Evolutionary conservation across 2,329 filamentous ascomycete genomes (phyloP), one percentile per base, ranked within the genome.

Genomic region (Neurospora sp.): DNA sequence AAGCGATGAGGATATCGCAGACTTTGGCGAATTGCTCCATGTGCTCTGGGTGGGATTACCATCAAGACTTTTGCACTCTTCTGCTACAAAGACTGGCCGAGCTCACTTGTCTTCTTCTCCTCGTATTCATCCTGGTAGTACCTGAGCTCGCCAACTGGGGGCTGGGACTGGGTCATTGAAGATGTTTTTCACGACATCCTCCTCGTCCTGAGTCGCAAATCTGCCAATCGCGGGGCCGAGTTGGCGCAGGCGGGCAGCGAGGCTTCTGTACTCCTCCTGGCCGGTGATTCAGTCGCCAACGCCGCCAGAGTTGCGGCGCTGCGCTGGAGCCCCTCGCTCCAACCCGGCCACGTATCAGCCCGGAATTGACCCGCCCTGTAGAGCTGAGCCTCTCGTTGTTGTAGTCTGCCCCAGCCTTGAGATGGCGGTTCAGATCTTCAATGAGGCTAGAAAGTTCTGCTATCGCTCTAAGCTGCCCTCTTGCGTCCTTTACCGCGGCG

Each of bases 401-500:
- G 85, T 99, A 69, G 86, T 98, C 28, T 90, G 88, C 11, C 96
- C 96, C 0, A 96, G 91, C 69, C 91, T 95, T 41, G 28, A 28
- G 28, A 28, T 28, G 28, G 0, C 93, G 0, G 91, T 93, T 2
- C 96, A 99, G 78, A 97, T 98, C 74, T 98, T 97, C 81, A 93
- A 97, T 73, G 95, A 98, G 78, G 90, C 92, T 33, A 91, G 96
- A 72, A 93, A 95, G 75, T 88, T 98, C 67, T 97, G 93, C 78
- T 99, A 99, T 76, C 90, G 96, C 1, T 93, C 92, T 3, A 97
- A 97, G 92, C 85, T 99, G 70, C 93, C 96, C 52, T 95, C 96
- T 33, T 93, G 91, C 74, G 93, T 97, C 62, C 84, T 91, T 38
- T 99, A 98, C 74, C 96, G 96, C 67, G 96, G 96, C 72, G 89